Conservation (phyloP, 106 monocot species). For the Posidonia australis region DNA sequence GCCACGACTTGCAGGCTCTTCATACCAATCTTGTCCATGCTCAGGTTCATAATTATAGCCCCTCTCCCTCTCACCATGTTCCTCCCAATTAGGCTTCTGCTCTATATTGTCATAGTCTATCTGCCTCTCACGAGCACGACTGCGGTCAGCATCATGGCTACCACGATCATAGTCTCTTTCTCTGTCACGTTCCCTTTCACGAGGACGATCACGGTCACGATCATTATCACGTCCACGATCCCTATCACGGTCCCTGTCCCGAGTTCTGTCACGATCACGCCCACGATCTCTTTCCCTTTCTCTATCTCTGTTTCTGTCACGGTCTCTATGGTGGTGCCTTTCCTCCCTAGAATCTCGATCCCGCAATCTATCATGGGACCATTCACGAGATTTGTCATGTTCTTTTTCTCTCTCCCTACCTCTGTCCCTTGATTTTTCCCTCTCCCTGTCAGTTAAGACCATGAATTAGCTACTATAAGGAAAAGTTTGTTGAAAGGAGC, state of each 20-base stretch:
- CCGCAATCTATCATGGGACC: conserved; percentile 12
- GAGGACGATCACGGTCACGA: conserved; percentile 7
- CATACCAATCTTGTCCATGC: conserved; percentile 10
- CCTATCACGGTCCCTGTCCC: conserved; percentile 10
- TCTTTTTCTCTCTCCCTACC: conserved; percentile 41
- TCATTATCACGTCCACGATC: conserved; percentile 16
- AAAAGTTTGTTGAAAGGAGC: neutral
- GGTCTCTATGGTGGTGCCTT: conserved; percentile 13
- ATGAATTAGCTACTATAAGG: neutral
- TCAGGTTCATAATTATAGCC: conserved; percentile 9
- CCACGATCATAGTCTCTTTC: conserved; percentile 20
- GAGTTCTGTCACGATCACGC: neutral
- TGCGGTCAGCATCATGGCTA: conserved; percentile 9
- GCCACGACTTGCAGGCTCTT: neutral
- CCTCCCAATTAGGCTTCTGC: neutral
- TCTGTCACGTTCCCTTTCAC: conserved; percentile 17
- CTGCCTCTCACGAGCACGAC: conserved; percentile 6
- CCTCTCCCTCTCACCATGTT: conserved; percentile 5
- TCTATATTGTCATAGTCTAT: neutral
- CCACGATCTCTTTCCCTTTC: conserved; percentile 14
- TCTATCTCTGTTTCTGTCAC: conserved; percentile 15
- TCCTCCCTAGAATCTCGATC: conserved; percentile 22
- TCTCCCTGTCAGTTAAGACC: conserved; percentile 22
- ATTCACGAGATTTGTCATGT: conserved; percentile 30
- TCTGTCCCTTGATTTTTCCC: conserved; percentile 64